Evolutionary conservation across 768 basidiomycete genomes (phyloP), one percentile per base, ranked within the genome.

Genomic region (Pisolithus orientalis): DNA sequence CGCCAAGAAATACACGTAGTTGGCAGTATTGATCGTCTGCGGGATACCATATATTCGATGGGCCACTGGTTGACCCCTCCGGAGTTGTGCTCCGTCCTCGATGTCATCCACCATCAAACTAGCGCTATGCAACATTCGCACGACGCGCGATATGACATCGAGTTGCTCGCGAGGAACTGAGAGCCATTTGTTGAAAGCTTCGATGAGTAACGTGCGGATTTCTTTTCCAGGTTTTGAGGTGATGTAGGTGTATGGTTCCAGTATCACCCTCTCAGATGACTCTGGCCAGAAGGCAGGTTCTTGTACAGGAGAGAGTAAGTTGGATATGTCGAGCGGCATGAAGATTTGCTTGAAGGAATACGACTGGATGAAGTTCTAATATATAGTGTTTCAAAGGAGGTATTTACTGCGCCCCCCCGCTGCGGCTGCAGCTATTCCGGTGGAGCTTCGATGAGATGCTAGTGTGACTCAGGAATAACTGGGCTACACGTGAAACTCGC

Each of bases 41-140:
- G 95, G 92, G 3, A 96, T 72, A 1, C 95, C 95, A 60, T 95
- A 99, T 58, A 99, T 95, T 72, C 90, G 91, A 72, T 99, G 94
- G 0, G 91, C 83, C 24, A 94, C 62, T 78, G 94, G 94, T 29
- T 81, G 76, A 2, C 95, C 96, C 57, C 95, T 71, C 21, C 94
- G 77, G 38, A 96, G 73, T 58, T 91, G 88, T 0, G 90, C 88
- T 52, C 87, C 88, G 57, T 96, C 94, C 67, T 96, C 90, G 39
- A 96, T 94, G 65, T 96, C 94, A 63, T 96, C 94, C 56, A 96
- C 80, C 94, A 98, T 78, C 25, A 99, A 75, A 65, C 90, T 93
- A 5, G 94, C 94, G 49, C 85, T 92, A 60, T 99, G 96, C 17
- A 98, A 75, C 93, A 95, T 97, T 62, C 83, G 84, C 32, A 99